Percentiles rank a stretch among this genome's conserved stretches.
Evolutionary conservation across 202 grass and related monocot genomes (phyloP).

Genomic region (Zizania palustris): DNA sequence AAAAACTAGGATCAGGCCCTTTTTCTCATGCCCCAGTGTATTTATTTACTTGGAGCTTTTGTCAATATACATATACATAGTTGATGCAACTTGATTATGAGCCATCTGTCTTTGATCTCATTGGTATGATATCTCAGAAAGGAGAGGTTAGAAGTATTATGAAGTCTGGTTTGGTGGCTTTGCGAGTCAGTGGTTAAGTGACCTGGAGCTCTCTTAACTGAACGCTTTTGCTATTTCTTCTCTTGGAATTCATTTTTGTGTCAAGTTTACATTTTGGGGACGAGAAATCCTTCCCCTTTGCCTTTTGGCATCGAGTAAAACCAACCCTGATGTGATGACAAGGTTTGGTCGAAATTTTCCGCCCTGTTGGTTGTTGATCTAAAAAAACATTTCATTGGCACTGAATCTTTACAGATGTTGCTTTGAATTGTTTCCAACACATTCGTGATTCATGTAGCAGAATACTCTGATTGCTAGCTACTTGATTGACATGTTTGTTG

Average conservation of each 20-base stretch:
- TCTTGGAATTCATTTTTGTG: neutral
- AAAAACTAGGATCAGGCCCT: neutral
- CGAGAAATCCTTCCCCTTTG: neutral
- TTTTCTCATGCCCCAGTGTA: neutral
- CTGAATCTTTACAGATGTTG: neutral
- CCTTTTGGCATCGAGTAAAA: neutral
- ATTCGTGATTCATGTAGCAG: neutral
- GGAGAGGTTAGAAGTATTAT: neutral
- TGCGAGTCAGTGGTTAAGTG: neutral
- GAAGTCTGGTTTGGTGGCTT: constrained; percentile 1
- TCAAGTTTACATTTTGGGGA: neutral
- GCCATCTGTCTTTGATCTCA: neutral
- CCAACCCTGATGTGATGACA: neutral
- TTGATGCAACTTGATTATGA: neutral
- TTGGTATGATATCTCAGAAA: neutral
- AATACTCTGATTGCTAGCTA: no score
- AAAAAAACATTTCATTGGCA: neutral
- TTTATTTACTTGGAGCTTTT: neutral
- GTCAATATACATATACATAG: neutral
- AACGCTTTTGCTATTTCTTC: constrained; percentile 12
- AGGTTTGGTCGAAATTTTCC: neutral
- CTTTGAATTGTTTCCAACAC: no score
- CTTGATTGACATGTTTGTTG: neutral
- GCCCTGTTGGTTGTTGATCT: neutral
- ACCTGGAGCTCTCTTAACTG: no score